Evolutionary conservation across 306 rosid species (phyloP).

Genomic region (Cicer pinnatifidum): DNA sequence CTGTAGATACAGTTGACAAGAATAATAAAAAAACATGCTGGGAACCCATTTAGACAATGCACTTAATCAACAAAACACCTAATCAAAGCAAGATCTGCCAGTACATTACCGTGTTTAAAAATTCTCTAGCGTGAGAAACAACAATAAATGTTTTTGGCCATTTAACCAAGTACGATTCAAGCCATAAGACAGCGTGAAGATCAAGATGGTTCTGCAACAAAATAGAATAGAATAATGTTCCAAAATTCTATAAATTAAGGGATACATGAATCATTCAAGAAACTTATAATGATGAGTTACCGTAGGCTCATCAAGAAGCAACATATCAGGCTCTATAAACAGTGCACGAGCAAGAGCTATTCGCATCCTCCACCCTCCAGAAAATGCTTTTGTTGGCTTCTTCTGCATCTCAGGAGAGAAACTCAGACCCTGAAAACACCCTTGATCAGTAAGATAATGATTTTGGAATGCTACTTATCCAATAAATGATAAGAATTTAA

Average conservation of each 20-base stretch:
- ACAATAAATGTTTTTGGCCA: constrained; percentile 97
- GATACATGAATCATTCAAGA: constrained; percentile 31
- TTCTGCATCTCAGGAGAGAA: constrained; percentile 91
- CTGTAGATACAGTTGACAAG: constrained; percentile 53
- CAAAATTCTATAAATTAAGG: constrained; percentile 32
- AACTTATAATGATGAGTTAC: constrained; percentile 51
- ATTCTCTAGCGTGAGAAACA: constrained; percentile 99
- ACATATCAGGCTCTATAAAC: constrained; percentile 88
- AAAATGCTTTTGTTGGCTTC: constrained; percentile 85
- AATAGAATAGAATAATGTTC: constrained; percentile 25
- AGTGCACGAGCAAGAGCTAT: constrained; percentile 99
- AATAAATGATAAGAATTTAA: constrained; percentile 22
- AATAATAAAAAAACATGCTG: constrained; percentile 22
- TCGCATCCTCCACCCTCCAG: constrained; percentile 99
- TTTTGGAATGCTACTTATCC: constrained; percentile 14
- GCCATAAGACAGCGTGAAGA: constrained; percentile 99
- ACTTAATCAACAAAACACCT: constrained; percentile 12
- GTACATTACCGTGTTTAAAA: constrained; percentile 84
- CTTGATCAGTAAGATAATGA: constrained; percentile 32
- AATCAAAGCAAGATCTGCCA: constrained; percentile 21
- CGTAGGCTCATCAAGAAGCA: constrained; percentile 98
- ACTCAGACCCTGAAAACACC: constrained; percentile 81
- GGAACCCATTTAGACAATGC: constrained; percentile 29
- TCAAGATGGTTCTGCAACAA: constrained; percentile 94
- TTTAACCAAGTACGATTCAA: constrained; percentile 85